A percentile compares a stretch with the other conserved stretches of the same genome.
These are phyloP conservation scores for Polychaeton citri DNA, from an alignment of 2,329 filamentous ascomycete species.

Conservation along the genomic window DNA sequence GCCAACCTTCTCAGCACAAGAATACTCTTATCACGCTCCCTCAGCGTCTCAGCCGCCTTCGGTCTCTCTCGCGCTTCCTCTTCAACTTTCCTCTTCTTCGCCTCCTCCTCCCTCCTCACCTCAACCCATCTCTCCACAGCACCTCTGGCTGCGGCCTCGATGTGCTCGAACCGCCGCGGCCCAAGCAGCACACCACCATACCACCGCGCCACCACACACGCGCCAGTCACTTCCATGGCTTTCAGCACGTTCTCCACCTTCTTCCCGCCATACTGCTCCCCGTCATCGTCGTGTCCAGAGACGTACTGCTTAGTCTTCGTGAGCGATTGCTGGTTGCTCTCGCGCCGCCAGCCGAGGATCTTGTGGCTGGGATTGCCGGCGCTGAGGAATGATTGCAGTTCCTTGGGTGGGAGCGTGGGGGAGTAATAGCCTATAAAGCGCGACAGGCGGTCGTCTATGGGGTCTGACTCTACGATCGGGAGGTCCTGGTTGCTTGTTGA, in stretches of 20 bases:
- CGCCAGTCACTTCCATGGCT: slow-evolving; percentile 30
- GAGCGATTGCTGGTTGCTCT: slow-evolving; percentile 34
- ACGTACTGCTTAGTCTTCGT: slow-evolving; percentile 27
- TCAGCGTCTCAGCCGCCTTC: slow-evolving; percentile 28
- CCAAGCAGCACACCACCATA: slow-evolving; percentile 42
- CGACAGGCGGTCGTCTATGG: slow-evolving; percentile 38
- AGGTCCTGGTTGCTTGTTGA: not conserved
- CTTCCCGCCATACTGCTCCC: slow-evolving; percentile 39
- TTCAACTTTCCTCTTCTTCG: slow-evolving; percentile 21
- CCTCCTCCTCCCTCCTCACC: slow-evolving; percentile 13
- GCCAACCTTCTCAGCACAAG: slow-evolving; percentile 32
- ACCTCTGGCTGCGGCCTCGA: slow-evolving; percentile 35
- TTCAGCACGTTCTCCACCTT: slow-evolving; percentile 34
- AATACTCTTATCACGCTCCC: slow-evolving; percentile 36
- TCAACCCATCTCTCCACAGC: slow-evolving; percentile 32
- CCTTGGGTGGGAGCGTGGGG: slow-evolving; percentile 25
- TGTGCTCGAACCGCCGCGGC: slow-evolving; percentile 39
- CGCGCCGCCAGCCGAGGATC: slow-evolving; percentile 38
- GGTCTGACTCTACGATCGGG: not conserved
- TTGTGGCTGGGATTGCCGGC: slow-evolving; percentile 35
- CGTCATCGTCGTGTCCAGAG: slow-evolving; percentile 38
- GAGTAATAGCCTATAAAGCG: slow-evolving; percentile 39
- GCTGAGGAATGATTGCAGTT: slow-evolving; percentile 31
- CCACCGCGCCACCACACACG: slow-evolving; percentile 41
- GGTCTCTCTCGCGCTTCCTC: slow-evolving; percentile 19